phyloP scores from a whole-genome alignment of 108 stramenopile species.

The Phaeodactylum tricornutum region DNA sequence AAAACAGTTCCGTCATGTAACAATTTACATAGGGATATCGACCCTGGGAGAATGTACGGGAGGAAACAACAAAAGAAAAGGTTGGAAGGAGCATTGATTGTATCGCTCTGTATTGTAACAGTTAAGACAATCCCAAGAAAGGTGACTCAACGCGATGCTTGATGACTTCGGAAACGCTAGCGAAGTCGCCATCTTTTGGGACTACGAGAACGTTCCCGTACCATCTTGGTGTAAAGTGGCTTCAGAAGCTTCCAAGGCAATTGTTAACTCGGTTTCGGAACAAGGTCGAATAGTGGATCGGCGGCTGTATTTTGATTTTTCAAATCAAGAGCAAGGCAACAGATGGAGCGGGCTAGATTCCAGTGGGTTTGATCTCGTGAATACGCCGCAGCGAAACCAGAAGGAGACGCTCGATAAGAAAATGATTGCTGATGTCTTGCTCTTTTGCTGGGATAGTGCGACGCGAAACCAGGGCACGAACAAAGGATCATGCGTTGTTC shows the following conservation, averaged over 20 bases:
- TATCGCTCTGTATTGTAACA: too few species aligned
- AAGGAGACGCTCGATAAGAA: constrained; percentile 17
- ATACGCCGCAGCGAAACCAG: constrained; percentile 4
- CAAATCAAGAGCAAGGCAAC: not conserved
- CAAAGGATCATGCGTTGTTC: not conserved
- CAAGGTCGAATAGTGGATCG: constrained; percentile 9
- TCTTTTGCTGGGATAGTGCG: constrained; percentile 3
- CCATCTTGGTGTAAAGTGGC: constrained; percentile 4
- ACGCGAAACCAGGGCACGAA: not conserved
- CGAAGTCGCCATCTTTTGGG: constrained; percentile 12
- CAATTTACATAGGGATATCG: too few species aligned
- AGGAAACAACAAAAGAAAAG: too few species aligned
- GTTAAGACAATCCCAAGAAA: too few species aligned
- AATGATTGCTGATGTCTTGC: constrained; percentile 12
- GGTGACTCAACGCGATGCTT: too few species aligned
- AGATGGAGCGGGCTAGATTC: not conserved
- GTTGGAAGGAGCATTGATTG: too few species aligned
- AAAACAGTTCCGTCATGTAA: too few species aligned
- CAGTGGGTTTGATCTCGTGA: constrained; percentile 7
- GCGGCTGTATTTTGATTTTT: constrained; percentile 8
- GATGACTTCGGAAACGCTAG: too few species aligned
- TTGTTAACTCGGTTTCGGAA: constrained; percentile 5
- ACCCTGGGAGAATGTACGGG: too few species aligned
- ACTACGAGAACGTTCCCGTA: constrained; percentile 3
- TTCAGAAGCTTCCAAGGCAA: constrained; percentile 1